Percentiles rank a stretch among this genome's conserved stretches.
Evolutionary conservation across 805 yeast species (phyloP).

Genomic region (Peterozyma toletana): DNA sequence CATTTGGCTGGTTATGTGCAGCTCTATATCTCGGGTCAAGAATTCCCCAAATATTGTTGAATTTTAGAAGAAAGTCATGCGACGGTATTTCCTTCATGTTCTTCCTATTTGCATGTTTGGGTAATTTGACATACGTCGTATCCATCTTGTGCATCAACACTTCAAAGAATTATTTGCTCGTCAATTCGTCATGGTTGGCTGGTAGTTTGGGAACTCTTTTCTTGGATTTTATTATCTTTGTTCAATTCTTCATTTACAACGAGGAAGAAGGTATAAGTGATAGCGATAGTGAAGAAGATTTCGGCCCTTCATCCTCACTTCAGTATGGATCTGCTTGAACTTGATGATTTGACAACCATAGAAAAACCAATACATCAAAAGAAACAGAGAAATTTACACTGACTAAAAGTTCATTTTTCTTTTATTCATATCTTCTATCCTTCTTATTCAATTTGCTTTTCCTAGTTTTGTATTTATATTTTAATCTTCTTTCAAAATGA

Average conservation of each 20-base stretch:
- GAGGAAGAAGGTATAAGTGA: slow-evolving; percentile 19
- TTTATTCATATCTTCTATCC: no score
- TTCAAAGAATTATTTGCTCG: slow-evolving; percentile 59
- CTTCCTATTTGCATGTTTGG: slow-evolving; percentile 90
- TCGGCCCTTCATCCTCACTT: slow-evolving; percentile 7
- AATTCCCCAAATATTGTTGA: slow-evolving; percentile 83
- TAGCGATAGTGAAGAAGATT: slow-evolving; percentile 16
- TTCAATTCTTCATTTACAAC: slow-evolving; percentile 78
- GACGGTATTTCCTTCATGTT: slow-evolving; percentile 93
- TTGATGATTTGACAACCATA: no score
- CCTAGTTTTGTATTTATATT: no score
- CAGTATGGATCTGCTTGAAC: background rate
- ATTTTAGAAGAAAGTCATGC: slow-evolving; percentile 81
- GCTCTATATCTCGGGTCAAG: slow-evolving; percentile 77
- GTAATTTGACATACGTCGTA: slow-evolving; percentile 84
- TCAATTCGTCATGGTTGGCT: slow-evolving; percentile 88
- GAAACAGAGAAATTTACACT: no score
- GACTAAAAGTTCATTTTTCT: no score
- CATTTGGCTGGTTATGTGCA: slow-evolving; percentile 81
- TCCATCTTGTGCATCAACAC: slow-evolving; percentile 75
- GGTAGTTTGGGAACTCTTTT: slow-evolving; percentile 86
- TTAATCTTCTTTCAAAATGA: no score
- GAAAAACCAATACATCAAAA: no score
- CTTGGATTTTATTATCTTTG: slow-evolving; percentile 77
- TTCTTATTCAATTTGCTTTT: no score